Evolutionary conservation across 768 basidiomycete genomes (phyloP), one percentile per base, ranked within the genome.

Genomic region (Auriscalpium microsporum): DNA sequence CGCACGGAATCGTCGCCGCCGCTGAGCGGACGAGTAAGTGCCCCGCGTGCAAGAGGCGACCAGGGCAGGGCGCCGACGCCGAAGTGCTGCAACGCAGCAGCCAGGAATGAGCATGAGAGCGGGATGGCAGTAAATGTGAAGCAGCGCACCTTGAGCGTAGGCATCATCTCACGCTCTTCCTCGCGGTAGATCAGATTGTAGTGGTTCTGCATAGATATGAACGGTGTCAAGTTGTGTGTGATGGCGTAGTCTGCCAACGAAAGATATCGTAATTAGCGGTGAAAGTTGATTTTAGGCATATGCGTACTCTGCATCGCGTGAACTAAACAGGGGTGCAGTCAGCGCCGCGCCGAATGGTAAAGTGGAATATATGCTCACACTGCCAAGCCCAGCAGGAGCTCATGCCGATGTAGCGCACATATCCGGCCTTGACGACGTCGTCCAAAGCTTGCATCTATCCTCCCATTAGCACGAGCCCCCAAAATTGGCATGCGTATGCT

Each of bases 171-270:
- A 28, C 74, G 72, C 62, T 81, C 82, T 62, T 84, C 82, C 63
- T 84, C 83, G 46, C 82, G 75, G 60, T 84, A 83, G 37, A 80
- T 50, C 10, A 80, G 69, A 56, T 66, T 77, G 64, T 83, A 76
- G 61, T 79, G 76, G 65, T 83, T 80, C 66, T 84, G 81, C 82
- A 84, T 83, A 13, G 78, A 77, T 68, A 82, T 77, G 68, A 84
- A 83, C 3, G 76, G 77, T 8, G 78, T 80, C 37, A 71, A 62
- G 17, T 66, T 67, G 62, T 75, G 68, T 11, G 65, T 56, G 56
- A 75, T 68, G 0, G 75, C 75, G 58, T 77, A 77, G 62, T 71
- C 73, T 75, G 55, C 14, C 8, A 16, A 19, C 1, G 0, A 17
- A 48, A 17, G 17, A 36, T 16, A n/a, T 37, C 17, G 23, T 1